Evolutionary conservation across 2,329 filamentous ascomycete species (phyloP).

Genomic region (Colletotrichum orbiculare): DNA sequence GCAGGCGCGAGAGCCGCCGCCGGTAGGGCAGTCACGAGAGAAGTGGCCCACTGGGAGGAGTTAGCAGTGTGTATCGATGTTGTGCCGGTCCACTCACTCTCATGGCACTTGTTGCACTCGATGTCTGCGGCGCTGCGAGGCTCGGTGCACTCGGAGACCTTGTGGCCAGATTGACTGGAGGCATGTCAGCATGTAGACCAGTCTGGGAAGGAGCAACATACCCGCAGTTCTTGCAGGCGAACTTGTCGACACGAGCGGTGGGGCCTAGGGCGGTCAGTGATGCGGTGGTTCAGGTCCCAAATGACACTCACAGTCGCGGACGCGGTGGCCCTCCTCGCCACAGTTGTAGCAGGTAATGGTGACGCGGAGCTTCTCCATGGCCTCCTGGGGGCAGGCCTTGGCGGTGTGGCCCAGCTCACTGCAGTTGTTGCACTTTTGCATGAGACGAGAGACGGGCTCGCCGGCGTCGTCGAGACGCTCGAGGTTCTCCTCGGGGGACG

Average conservation of each 20-base stretch:
- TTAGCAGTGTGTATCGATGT: background rate
- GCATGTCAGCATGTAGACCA: slow-evolving; percentile 19
- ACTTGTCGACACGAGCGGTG: slow-evolving; percentile 70
- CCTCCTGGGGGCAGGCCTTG: slow-evolving; percentile 71
- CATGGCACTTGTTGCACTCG: slow-evolving; percentile 73
- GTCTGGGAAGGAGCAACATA: slow-evolving; percentile 40
- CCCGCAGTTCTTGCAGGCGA: slow-evolving; percentile 77
- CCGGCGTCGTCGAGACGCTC: slow-evolving; percentile 74
- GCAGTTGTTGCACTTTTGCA: slow-evolving; percentile 73
- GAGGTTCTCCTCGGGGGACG: slow-evolving; percentile 68
- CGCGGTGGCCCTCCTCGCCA: slow-evolving; percentile 70
- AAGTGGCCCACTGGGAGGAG: slow-evolving; percentile 67
- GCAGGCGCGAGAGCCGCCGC: slow-evolving; percentile 63
- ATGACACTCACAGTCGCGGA: slow-evolving; percentile 72
- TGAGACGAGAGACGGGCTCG: slow-evolving; percentile 67
- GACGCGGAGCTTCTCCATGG: slow-evolving; percentile 56
- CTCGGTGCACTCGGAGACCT: slow-evolving; percentile 63
- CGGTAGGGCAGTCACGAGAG: slow-evolving; percentile 73
- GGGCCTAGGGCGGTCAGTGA: slow-evolving; percentile 54
- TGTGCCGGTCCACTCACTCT: slow-evolving; percentile 58
- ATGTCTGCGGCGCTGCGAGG: slow-evolving; percentile 71
- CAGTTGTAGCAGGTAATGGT: slow-evolving; percentile 75
- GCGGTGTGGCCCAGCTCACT: slow-evolving; percentile 70
- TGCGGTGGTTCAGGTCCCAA: background rate
- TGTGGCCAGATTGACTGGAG: slow-evolving; percentile 61